These are phyloP conservation scores for Ilex asprella DNA, from an alignment of 257 asterid genomes.

Conservation along the genomic window DNA sequence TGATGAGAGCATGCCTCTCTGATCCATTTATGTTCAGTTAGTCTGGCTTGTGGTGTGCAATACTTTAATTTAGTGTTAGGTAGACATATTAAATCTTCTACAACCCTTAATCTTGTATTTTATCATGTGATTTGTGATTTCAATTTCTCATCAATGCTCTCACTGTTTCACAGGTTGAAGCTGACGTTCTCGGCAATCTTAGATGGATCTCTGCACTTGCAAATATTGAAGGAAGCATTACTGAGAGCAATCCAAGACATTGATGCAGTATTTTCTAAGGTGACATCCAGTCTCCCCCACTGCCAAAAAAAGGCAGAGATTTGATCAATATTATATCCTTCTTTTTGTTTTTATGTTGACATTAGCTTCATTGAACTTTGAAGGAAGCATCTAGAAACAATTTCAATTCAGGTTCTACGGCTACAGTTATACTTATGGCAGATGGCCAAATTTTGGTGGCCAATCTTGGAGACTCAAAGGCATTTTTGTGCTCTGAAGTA, in stretches of 20 bases:
- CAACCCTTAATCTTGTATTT: too few species aligned
- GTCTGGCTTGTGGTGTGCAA: too few species aligned
- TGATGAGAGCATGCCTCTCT: not conserved
- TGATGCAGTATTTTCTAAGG: constrained; percentile 71
- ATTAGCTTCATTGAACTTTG: constrained; percentile 19
- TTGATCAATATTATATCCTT: not conserved
- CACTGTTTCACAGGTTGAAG: constrained; percentile 50
- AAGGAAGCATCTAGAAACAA: constrained; percentile 77
- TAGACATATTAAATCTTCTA: too few species aligned
- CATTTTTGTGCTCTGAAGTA: constrained; percentile 85
- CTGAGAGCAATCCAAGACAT: constrained; percentile 77
- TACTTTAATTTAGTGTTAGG: too few species aligned
- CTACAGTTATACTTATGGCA: constrained; percentile 70
- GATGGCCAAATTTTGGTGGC: constrained; percentile 84
- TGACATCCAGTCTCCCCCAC: constrained; percentile 8
- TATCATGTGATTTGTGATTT: not conserved
- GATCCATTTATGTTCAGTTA: too few species aligned
- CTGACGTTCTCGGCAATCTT: constrained; percentile 58
- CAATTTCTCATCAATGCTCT: constrained; percentile 4
- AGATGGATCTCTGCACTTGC: constrained; percentile 71
- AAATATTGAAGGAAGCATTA: constrained; percentile 85
- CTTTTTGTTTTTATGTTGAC: constrained; percentile 20
- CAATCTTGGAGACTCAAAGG: constrained; percentile 92
- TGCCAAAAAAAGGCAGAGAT: too few species aligned
- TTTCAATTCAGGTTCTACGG: constrained; percentile 83